Evolutionary conservation across 2,329 filamentous ascomycete genomes (phyloP).

Genomic region (Scytalidium lignicola): DNA sequence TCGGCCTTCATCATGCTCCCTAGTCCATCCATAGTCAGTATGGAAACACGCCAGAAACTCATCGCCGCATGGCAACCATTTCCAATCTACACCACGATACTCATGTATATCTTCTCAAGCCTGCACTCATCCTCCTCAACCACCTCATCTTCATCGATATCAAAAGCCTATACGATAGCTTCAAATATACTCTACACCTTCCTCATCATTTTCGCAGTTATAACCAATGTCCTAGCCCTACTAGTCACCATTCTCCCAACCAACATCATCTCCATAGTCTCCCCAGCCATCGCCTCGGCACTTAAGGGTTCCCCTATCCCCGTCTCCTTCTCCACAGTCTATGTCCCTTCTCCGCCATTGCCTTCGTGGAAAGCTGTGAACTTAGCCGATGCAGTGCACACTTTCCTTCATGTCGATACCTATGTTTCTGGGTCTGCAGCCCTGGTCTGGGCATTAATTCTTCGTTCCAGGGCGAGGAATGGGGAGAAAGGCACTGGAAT

Average conservation of each 20-base stretch:
- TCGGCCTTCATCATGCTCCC: conserved; percentile 38
- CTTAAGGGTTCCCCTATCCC: conserved; percentile 29
- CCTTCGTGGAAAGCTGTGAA: conserved; percentile 17
- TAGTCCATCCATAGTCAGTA: conserved; percentile 31
- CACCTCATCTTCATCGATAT: conserved; percentile 5
- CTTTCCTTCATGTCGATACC: conserved; percentile 45
- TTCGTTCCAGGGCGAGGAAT: conserved; percentile 14
- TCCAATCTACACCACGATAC: conserved; percentile 38
- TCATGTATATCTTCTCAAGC: conserved; percentile 27
- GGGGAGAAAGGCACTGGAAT: not conserved
- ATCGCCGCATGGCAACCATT: conserved; percentile 47
- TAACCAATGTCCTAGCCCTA: conserved; percentile 34
- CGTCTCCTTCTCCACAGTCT: conserved; percentile 36
- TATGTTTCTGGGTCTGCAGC: conserved; percentile 36
- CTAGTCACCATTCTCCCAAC: conserved; percentile 35
- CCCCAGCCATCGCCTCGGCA: conserved; percentile 24
- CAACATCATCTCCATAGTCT: conserved; percentile 30
- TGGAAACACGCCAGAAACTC: conserved; percentile 39
- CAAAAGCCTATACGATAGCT: conserved; percentile 15
- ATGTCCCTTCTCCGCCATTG: conserved; percentile 30
- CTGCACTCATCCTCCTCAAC: conserved; percentile 9
- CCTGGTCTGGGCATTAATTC: conserved; percentile 38
- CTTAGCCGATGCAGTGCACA: conserved; percentile 33
- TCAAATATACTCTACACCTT: conserved; percentile 25
- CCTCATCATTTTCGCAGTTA: conserved; percentile 32